A percentile compares a stretch with the other conserved stretches of the same genome.
Conservation (phyloP, 2,329 filamentous ascomycete species). For the Nigrospora oryzae region DNA sequence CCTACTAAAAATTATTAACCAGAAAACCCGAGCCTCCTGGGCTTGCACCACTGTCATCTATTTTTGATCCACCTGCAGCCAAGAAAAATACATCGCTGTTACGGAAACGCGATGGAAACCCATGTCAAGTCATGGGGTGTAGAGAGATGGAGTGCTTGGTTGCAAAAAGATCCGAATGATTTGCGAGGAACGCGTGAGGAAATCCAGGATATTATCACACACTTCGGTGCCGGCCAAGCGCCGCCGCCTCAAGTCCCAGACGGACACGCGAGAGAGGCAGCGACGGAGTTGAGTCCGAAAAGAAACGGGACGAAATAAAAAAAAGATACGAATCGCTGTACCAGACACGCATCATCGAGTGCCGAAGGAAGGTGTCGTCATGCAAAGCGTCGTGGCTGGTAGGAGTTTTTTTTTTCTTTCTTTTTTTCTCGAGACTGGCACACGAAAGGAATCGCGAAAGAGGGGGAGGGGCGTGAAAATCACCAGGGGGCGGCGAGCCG, state of each 20-base stretch:
- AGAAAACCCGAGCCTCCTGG: slow-evolving; percentile 4
- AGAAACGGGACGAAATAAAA: background rate
- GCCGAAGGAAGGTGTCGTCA: background rate
- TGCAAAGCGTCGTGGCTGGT: slow-evolving; percentile 1
- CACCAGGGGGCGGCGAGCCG: background rate
- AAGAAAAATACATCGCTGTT: slow-evolving; percentile 1
- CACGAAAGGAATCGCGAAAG: background rate
- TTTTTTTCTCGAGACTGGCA: too few relatives aligned
- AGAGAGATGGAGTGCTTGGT: too few relatives aligned
- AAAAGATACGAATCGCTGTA: background rate
- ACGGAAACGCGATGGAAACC: background rate
- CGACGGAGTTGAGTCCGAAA: background rate
- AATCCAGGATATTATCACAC: background rate
- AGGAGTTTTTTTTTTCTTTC: background rate
- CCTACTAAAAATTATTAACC: slow-evolving; percentile 8
- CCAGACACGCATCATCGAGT: background rate
- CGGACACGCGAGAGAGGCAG: background rate
- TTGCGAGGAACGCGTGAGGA: background rate
- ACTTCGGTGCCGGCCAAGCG: background rate
- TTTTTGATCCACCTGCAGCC: slow-evolving; percentile 2
- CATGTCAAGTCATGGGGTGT: background rate
- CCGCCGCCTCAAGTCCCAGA: background rate
- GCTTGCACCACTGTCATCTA: slow-evolving; percentile 2
- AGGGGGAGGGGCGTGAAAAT: background rate
- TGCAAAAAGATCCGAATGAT: slow-evolving; percentile 1